Conservation (phyloP, 1,284 basidiomycete genomes). For the Cutaneotrichosporon cavernicola region DNA sequence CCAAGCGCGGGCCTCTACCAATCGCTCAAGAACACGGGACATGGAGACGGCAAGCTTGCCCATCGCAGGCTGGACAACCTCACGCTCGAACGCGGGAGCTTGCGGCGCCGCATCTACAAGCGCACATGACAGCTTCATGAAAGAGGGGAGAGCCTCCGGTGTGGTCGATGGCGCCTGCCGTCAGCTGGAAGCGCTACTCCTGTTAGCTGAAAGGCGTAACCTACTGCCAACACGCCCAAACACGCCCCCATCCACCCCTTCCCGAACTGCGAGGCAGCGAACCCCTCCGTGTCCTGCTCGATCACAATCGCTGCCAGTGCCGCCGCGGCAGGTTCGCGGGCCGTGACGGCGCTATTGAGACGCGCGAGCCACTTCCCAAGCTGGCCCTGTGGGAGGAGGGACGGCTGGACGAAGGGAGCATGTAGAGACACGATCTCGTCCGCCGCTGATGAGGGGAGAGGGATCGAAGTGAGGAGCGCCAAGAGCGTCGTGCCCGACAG, state of each 20-base stretch:
- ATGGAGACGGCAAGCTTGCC: conserved; percentile 45
- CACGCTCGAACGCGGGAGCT: conserved; percentile 48
- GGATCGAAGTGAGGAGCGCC: conserved; percentile 35
- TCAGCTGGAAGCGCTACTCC: conserved; percentile 4
- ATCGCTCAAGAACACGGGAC: conserved; percentile 35
- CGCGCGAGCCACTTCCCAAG: conserved; percentile 40
- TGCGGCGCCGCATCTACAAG: conserved; percentile 33
- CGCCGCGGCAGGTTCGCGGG: conserved; percentile 28
- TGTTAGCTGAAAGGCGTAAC: conserved; percentile 1
- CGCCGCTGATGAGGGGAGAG: conserved; percentile 34
- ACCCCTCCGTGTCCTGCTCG: conserved; percentile 44
- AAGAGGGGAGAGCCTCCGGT: conserved; percentile 12
- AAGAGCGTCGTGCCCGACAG: conserved; percentile 17
- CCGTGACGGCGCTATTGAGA: conserved; percentile 42
- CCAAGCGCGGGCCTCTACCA: conserved; percentile 28
- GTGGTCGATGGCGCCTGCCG: conserved; percentile 11
- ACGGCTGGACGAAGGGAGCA: conserved; percentile 36
- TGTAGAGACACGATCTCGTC: conserved; percentile 34
- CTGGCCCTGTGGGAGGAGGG: conserved; percentile 27
- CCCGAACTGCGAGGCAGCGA: conserved; percentile 38
- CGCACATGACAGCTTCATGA: conserved; percentile 31
- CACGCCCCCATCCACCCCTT: conserved; percentile 44
- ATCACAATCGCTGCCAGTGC: conserved; percentile 36
- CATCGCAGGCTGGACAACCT: conserved; percentile 46
- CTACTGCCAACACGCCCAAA: conserved; percentile 35